Conservation (phyloP, 2,329 filamentous ascomycete genomes). For the Davidsoniella neocaledoniae region DNA sequence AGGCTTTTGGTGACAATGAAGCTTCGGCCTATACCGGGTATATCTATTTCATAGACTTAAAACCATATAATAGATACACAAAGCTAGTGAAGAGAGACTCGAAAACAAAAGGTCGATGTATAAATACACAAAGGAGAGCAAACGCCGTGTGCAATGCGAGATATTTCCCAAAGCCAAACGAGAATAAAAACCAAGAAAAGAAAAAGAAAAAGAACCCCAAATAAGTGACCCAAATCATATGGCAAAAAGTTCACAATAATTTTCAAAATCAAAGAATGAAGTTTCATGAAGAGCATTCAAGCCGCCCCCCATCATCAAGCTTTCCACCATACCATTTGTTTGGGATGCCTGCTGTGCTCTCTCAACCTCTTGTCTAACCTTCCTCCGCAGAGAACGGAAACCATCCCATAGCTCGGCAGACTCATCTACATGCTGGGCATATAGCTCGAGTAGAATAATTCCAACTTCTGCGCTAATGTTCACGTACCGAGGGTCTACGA, state of each 20-base stretch:
- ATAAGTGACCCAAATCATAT: not conserved
- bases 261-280: not conserved
- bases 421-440: conserved; percentile 60
- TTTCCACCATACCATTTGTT: conserved; percentile 78
- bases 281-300: not conserved
- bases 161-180: conserved; percentile 5
- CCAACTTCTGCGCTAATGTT: conserved; percentile 68
- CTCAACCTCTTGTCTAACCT: conserved; percentile 64
- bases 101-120: not conserved
- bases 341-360: conserved; percentile 67
- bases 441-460: conserved; percentile 70
- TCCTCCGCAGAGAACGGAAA: conserved; percentile 50
- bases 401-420: conserved; percentile 55
- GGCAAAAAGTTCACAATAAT: not conserved
- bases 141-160: conserved; percentile 5
- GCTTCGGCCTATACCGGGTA: no score
- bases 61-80: no score
- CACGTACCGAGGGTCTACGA: conserved; percentile 69
- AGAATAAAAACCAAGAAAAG: not conserved
- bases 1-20: no score
- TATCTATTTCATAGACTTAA: no score
- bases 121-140: not conserved
- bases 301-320: conserved; percentile 33
- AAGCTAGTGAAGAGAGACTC: no score
- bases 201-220: not conserved